Evolutionary conservation across 352 stramenopile genomes (phyloP), one percentile per base, ranked within the genome.

Genomic region (Phytophthora sansomeana): DNA sequence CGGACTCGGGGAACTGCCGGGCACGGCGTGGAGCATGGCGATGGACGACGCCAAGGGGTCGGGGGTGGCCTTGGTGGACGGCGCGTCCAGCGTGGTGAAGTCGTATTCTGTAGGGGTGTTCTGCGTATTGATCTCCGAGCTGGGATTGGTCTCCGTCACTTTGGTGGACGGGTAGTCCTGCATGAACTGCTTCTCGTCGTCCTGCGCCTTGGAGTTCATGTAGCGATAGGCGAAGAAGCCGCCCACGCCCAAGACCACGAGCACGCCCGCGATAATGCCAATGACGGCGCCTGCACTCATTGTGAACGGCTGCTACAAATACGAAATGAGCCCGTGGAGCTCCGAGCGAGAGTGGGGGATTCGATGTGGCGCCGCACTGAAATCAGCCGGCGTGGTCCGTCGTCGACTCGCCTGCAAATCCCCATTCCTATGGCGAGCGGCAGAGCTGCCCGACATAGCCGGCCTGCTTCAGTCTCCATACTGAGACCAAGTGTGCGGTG

Each of bases 211-310:
- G 36, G 47, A 38, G 6, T 48, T 51, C 49, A 77, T 49, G 49
- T 65, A 64, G 46, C 72, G 74, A 33, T 81, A 81, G 28, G 68
- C 48, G 30, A 87, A 73, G 58, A 81, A 85, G 19, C 68, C 80
- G 0, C 36, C 68, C 54, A 74, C 36, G 2, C 63, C 76, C 17
- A 79, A 16, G 7, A 82, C 55, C 1, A 76, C 67, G 14, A 86
- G 53, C 28, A 85, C 73, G 5, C 58, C 74, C 11, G 75, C 50
- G 59, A 89, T 72, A 50, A 87, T 84, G 13, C 65, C 71, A 26
- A 89, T 55, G 24, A 87, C 32, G 6, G 47, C 60, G 7, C 69
- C 74, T 38, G 75, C 75, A 60, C 73, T 79, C 74, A 87, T 87
- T 32, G 6, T 67, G 17, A 16, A 28, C 21, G 36, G 48, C 17